Evolutionary conservation across 345 rosid genomes (phyloP).

Genomic region (Salix suchowensis): DNA sequence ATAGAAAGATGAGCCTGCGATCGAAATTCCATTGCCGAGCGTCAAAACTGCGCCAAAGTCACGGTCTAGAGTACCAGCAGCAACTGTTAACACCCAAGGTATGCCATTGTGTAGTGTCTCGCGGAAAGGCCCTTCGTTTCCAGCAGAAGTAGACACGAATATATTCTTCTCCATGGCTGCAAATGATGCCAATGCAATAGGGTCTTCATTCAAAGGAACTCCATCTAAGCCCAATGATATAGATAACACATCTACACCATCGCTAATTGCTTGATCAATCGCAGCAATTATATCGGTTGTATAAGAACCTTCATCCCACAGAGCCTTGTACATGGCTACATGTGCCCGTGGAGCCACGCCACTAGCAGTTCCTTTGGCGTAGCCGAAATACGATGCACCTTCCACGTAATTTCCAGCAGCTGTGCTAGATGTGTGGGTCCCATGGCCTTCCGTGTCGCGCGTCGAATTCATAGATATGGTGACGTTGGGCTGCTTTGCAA

Average conservation of each 20-base stretch:
- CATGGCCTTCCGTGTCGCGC: slow-evolving; percentile 25
- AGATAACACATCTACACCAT: slow-evolving; percentile 19
- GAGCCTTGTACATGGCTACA: slow-evolving; percentile 31
- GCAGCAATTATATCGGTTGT: slow-evolving; percentile 26
- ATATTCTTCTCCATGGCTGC: slow-evolving; percentile 31
- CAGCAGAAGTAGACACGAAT: slow-evolving; percentile 23
- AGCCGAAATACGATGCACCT: slow-evolving; percentile 31
- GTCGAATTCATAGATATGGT: slow-evolving; percentile 26
- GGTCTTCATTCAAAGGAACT: slow-evolving; percentile 22
- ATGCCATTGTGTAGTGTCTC: slow-evolving; percentile 33
- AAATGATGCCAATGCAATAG: slow-evolving; percentile 33
- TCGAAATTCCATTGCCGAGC: slow-evolving; percentile 24
- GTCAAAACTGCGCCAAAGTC: slow-evolving; percentile 21
- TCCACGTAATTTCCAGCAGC: slow-evolving; percentile 32
- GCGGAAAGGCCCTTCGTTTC: slow-evolving; percentile 18
- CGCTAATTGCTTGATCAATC: slow-evolving; percentile 20
- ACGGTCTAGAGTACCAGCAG: slow-evolving; percentile 37
- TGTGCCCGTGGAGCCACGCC: slow-evolving; percentile 25
- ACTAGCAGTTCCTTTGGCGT: slow-evolving; percentile 17
- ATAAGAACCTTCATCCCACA: slow-evolving; percentile 19
- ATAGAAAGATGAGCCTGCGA: slow-evolving; percentile 28
- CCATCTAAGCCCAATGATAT: slow-evolving; percentile 26
- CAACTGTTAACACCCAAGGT: slow-evolving; percentile 40
- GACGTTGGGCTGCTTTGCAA: slow-evolving; percentile 10
- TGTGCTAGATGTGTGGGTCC: slow-evolving; percentile 32